phyloP scores from a whole-genome alignment of 1,284 basidiomycete genomes.

The Leccinum subspadiceum region DNA sequence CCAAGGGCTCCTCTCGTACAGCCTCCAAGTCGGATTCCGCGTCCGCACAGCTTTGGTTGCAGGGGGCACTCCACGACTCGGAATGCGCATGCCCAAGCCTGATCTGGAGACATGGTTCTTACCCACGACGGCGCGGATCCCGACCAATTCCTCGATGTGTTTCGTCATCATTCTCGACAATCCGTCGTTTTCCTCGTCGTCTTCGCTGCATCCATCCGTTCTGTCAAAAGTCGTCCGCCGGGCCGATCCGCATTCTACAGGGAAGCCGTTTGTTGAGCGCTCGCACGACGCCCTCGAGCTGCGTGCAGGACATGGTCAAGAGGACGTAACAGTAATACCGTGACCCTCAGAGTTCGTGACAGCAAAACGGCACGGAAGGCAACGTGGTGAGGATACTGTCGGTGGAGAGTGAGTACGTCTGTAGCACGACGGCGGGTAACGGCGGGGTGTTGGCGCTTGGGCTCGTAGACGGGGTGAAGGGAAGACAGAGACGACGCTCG shows the following conservation, averaged over 20 bases:
- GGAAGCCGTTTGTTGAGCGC: slow-evolving; percentile 51
- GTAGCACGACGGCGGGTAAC: slow-evolving; percentile 41
- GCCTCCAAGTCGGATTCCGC: slow-evolving; percentile 19
- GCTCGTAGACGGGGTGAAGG: slow-evolving; percentile 8
- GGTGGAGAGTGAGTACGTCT: slow-evolving; percentile 47
- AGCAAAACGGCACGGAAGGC: slow-evolving; percentile 52
- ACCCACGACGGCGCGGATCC: slow-evolving; percentile 37
- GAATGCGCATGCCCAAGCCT: slow-evolving; percentile 14
- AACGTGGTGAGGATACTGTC: slow-evolving; percentile 57
- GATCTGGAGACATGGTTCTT: slow-evolving; percentile 22
- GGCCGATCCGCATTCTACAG: slow-evolving; percentile 42
- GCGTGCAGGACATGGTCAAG: slow-evolving; percentile 47
- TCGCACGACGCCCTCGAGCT: slow-evolving; percentile 46
- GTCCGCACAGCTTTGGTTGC: slow-evolving; percentile 30
- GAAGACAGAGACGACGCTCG: slow-evolving; percentile 11
- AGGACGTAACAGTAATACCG: slow-evolving; percentile 19
- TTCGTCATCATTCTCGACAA: slow-evolving; percentile 38
- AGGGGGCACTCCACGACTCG: slow-evolving; percentile 16
- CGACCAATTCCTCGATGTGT: slow-evolving; percentile 51
- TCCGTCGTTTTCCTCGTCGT: slow-evolving; percentile 12
- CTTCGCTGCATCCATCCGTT: background rate
- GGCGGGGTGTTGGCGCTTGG: background rate
- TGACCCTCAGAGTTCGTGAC: slow-evolving; percentile 40
- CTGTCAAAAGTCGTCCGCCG: slow-evolving; percentile 22
- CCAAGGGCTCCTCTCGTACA: slow-evolving; percentile 23